Evolutionary conservation across 495 filamentous ascomycete species (phyloP).

Genomic region (Lophiotrema nucula): DNA sequence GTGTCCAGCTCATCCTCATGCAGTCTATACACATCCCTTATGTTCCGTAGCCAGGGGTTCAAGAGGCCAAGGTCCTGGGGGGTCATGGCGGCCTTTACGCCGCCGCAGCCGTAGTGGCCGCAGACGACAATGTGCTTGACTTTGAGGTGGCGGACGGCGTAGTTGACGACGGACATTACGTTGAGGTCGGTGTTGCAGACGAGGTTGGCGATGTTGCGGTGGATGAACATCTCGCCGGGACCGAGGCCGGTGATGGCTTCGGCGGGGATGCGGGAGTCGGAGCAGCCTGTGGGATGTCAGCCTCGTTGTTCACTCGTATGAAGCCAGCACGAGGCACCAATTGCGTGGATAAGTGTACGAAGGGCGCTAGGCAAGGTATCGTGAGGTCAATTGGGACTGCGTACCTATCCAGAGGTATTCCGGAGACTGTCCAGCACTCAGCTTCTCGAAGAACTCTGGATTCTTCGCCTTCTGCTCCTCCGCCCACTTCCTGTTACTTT

Average conservation of each 20-base stretch:
- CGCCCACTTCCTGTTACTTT: conserved; percentile 57
- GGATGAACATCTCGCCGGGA: conserved; percentile 60
- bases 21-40: conserved; percentile 58
- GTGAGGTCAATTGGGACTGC: background rate
- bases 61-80: conserved; percentile 57
- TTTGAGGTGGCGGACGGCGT: conserved; percentile 57
- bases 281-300: conserved; percentile 45
- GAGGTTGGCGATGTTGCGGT: conserved; percentile 65
- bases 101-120: conserved; percentile 64
- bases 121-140: conserved; percentile 66
- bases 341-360: too few relatives aligned
- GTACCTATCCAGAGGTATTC: conserved; percentile 61
- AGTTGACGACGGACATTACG: conserved; percentile 61
- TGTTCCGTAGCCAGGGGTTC: conserved; percentile 62
- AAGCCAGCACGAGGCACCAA: too few relatives aligned
- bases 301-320: too few relatives aligned
- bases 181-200: conserved; percentile 50
- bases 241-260: conserved; percentile 59
- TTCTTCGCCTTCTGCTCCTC: conserved; percentile 49
- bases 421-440: conserved; percentile 54
- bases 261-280: conserved; percentile 62
- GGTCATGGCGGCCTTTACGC: conserved; percentile 61
- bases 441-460: conserved; percentile 56
- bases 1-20: conserved; percentile 57
- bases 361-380: too few relatives aligned